A percentile compares a stretch with the other conserved stretches of the same genome.
Evolutionary conservation across 1,139 yeast species (phyloP).

Genomic region (Kodamaea derodonti): DNA sequence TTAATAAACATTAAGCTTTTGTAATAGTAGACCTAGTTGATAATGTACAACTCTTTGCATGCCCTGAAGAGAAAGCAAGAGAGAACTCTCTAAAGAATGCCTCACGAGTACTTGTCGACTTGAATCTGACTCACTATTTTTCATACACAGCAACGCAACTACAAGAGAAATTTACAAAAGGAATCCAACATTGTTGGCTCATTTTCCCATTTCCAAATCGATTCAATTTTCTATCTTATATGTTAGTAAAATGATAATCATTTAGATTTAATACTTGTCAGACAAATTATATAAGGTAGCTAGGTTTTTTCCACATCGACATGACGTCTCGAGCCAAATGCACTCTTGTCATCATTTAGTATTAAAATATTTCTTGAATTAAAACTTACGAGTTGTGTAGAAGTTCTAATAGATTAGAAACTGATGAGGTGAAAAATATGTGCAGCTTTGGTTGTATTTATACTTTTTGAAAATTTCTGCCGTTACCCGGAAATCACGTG

Average conservation of each 20-base stretch:
- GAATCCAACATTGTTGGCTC: too few species aligned
- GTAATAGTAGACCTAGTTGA: too few species aligned
- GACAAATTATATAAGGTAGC: slow-evolving; percentile 66
- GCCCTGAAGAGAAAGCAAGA: too few species aligned
- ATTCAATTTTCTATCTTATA: neutral
- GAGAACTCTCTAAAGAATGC: too few species aligned
- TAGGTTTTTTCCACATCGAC: slow-evolving; percentile 92
- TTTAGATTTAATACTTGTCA: slow-evolving; percentile 11
- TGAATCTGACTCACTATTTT: too few species aligned
- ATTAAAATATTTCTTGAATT: slow-evolving; percentile 2
- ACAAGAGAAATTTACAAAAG: too few species aligned
- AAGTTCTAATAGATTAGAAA: too few species aligned
- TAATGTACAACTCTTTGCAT: too few species aligned
- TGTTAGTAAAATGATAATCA: slow-evolving; percentile 2
- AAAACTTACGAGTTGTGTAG: slow-evolving; percentile 10
- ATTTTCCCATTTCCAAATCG: too few species aligned
- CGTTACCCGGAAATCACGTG: slow-evolving; percentile 12
- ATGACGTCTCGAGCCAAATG: slow-evolving; percentile 93
- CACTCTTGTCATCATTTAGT: slow-evolving; percentile 79
- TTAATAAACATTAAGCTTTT: too few species aligned
- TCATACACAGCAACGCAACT: too few species aligned
- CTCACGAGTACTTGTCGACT: too few species aligned
- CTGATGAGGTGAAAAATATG: neutral
- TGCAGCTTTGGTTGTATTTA: slow-evolving; percentile 4
- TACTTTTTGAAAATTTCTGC: slow-evolving; percentile 2